Evolutionary conservation across 192 early-diverging fungal genomes (phyloP).

Genomic region (Nowakowskiella sp.): DNA sequence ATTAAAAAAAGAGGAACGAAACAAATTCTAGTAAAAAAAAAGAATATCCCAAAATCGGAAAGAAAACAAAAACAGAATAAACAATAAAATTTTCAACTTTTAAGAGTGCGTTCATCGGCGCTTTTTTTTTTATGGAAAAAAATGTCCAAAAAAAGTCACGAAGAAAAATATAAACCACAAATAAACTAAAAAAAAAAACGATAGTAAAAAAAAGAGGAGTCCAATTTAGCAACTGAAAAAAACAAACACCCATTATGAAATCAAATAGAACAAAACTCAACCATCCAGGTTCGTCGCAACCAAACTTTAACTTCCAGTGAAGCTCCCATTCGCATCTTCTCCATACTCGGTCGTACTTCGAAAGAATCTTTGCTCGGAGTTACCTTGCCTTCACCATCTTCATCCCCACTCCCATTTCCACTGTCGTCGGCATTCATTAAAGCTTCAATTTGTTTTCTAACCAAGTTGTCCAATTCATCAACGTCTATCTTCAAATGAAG

Average conservation of each 20-base stretch:
- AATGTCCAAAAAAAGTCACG: too few relatives aligned
- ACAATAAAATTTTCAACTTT: too few relatives aligned
- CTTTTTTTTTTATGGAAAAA: too few relatives aligned
- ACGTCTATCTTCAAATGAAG: constrained; percentile 3
- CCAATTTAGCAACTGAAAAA: too few relatives aligned
- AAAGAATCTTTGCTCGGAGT: background rate
- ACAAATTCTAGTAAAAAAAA: too few relatives aligned
- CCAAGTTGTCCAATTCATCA: background rate
- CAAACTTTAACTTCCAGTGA: constrained; percentile 15
- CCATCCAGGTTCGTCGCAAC: constrained; percentile 15
- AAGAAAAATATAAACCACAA: background rate
- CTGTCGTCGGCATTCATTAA: background rate
- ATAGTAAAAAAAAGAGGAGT: background rate
- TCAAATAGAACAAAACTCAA: constrained; percentile 21
- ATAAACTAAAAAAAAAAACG: background rate
- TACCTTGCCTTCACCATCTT: background rate
- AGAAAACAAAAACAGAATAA: too few relatives aligned
- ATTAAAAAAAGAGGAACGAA: too few relatives aligned
- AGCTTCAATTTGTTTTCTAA: background rate
- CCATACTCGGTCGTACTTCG: background rate
- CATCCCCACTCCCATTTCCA: background rate
- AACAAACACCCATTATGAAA: background rate
- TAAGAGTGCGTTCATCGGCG: too few relatives aligned
- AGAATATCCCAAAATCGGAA: too few relatives aligned
- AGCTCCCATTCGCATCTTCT: background rate